Conservation (phyloP, 2,329 filamentous ascomycete genomes). For the Chaetomiaceae sp. region DNA sequence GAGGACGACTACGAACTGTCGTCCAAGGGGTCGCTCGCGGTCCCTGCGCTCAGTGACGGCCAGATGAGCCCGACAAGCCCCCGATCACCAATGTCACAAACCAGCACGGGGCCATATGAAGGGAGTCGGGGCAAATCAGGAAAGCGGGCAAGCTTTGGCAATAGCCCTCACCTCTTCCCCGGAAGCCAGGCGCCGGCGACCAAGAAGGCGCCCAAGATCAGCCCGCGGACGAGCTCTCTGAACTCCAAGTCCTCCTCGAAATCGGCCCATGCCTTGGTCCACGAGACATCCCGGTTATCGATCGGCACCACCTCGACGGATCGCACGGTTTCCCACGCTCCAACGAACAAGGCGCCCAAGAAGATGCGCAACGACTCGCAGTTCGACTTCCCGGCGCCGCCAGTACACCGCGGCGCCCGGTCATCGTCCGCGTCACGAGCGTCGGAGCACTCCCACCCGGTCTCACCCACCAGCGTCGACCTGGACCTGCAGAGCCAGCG, state of each 20-base stretch:
- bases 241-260: constrained; percentile 19
- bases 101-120: constrained; percentile 13
- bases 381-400: constrained; percentile 24
- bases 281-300: constrained; percentile 35
- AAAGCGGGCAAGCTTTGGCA: constrained; percentile 38
- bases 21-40: constrained; percentile 33
- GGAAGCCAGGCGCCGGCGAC: constrained; percentile 11
- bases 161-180: constrained; percentile 39
- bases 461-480: constrained; percentile 50
- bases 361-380: constrained; percentile 19
- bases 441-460: constrained; percentile 39
- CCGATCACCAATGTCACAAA: constrained; percentile 22
- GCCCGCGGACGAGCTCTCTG: constrained; percentile 31
- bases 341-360: constrained; percentile 36
- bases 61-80: constrained; percentile 25
- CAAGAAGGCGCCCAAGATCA: constrained; percentile 21
- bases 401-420: constrained; percentile 18
- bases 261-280: neutral
- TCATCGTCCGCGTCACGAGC: constrained; percentile 20
- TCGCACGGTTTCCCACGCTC: constrained; percentile 32
- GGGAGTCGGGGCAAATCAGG: constrained; percentile 28
- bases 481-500: constrained; percentile 40
- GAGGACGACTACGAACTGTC: constrained; percentile 42
- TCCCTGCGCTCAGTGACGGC: constrained; percentile 27
- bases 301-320: constrained; percentile 35